phyloP scores from a whole-genome alignment of 2,329 filamentous ascomycete genomes.

The Xylaria sp. region DNA sequence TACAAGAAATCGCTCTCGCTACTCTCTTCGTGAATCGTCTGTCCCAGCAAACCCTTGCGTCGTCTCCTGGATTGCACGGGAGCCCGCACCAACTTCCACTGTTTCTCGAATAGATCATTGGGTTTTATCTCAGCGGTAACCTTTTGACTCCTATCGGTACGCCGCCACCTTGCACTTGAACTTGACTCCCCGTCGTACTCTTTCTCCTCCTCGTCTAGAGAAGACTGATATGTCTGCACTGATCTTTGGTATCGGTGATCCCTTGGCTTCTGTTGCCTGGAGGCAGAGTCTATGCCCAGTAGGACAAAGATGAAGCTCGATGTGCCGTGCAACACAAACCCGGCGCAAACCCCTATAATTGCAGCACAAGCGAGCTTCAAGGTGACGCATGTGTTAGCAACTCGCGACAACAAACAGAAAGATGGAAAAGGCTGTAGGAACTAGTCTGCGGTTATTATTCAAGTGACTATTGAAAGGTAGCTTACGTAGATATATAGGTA shows the following conservation, averaged over 20 bases:
- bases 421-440: background rate
- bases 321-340: constrained; percentile 44
- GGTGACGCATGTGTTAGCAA: constrained; percentile 29
- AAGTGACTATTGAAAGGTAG: background rate
- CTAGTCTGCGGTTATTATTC: background rate
- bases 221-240: constrained; percentile 8
- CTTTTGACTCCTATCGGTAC: constrained; percentile 6
- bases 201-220: constrained; percentile 25
- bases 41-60: constrained; percentile 65
- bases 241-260: constrained; percentile 9
- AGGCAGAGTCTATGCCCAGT: constrained; percentile 43
- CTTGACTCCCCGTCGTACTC: constrained; percentile 32
- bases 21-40: constrained; percentile 79
- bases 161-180: constrained; percentile 19
- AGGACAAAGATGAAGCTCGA: constrained; percentile 47
- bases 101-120: constrained; percentile 42
- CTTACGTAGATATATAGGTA: constrained; percentile 51
- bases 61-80: constrained; percentile 54
- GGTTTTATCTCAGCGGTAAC: constrained; percentile 7
- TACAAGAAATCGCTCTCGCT: constrained; percentile 63
- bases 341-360: constrained; percentile 47
- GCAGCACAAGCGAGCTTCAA: constrained; percentile 47
- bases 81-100: constrained; percentile 45
- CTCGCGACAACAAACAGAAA: background rate
- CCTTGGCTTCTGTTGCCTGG: constrained; percentile 32